phyloP scores from a whole-genome alignment of 441 rosid species.

The Populus tomentosa region DNA sequence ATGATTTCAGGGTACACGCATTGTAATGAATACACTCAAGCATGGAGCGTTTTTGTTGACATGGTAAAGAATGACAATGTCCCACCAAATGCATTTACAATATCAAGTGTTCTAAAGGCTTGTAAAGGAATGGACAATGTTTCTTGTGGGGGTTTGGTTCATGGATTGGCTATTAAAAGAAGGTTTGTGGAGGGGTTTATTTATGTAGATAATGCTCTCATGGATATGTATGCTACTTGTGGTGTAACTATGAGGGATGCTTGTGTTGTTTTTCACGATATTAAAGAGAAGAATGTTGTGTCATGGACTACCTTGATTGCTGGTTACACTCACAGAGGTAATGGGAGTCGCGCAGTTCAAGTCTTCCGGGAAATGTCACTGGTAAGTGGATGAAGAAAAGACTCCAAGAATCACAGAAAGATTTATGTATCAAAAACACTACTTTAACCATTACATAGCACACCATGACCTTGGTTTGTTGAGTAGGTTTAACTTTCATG shows the following conservation, averaged over 20 bases:
- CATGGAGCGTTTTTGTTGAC: slow-evolving; percentile 60
- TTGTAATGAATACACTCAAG: slow-evolving; percentile 29
- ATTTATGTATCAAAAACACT: neutral
- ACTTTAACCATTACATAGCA: neutral
- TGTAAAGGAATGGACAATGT: slow-evolving; percentile 59
- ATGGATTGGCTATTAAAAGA: slow-evolving; percentile 54
- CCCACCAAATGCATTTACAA: slow-evolving; percentile 71
- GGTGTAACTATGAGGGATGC: slow-evolving; percentile 59
- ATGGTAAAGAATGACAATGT: slow-evolving; percentile 40
- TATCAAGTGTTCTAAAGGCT: slow-evolving; percentile 72
- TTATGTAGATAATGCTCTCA: slow-evolving; percentile 67
- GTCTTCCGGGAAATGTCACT: slow-evolving; percentile 61
- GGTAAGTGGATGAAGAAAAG: slow-evolving; percentile 33
- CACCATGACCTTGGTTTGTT: neutral
- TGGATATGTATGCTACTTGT: slow-evolving; percentile 76
- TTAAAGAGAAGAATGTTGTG: slow-evolving; percentile 54
- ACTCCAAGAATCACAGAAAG: too few species aligned
- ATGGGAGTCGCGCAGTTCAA: slow-evolving; percentile 53
- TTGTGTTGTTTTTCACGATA: slow-evolving; percentile 44
- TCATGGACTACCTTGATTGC: slow-evolving; percentile 85
- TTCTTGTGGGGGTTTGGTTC: slow-evolving; percentile 52
- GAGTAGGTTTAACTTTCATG: neutral
- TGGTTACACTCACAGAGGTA: slow-evolving; percentile 76
- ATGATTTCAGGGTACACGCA: slow-evolving; percentile 73
- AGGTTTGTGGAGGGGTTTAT: slow-evolving; percentile 52